Base-by-base conservation (phyloP, 176 grass and related monocot species). In the Metroxylon sagu region DNA sequence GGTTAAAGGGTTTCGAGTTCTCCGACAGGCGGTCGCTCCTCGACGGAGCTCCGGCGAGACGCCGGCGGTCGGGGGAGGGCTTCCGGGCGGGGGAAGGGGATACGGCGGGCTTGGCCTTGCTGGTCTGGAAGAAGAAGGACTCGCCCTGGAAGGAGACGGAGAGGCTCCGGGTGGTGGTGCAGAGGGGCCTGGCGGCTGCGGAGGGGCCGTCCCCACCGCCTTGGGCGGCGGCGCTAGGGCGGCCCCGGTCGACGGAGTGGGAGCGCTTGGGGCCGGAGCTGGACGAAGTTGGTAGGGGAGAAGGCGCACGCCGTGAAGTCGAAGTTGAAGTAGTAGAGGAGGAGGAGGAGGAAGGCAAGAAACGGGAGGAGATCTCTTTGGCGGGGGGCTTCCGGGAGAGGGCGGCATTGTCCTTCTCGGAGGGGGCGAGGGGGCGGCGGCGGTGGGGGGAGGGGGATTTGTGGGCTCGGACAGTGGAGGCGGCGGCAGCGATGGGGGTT, bases 141-240 rank as follows among this genome's bases (percentile, higher is more conserved):
- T 86, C 71, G 52, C 94, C 94, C 85, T 98, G 94, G 79, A 98
- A 98, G 58, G 94, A 89, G 17, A 98, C 94, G 16, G 94, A 98
- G 62, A 98, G 84, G 72, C 94, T 98, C 50, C 94, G 75, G 4
- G 88, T 88, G 15, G 87, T 98, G 59, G 81, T 82, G 49, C 75
- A 63, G 58, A 74, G 80, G 49, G 74, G 65, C 25, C 59, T 76
- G 52, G 77, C 71, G 18, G 70, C 43, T 19, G 68, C 61, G 52
- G 53, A 54, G 26, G 68, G 48, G 3, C 76, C 69, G 23, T 43
- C 2, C 14, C 64, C 59, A 17, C 55, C 73, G 59, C 76, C 67
- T 69, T 51, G 49, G 26, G 64, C 5, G 0, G 72, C 77, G 8
- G 35, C 2, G 10, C 19, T 84, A 74, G 29, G 79, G 66, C 3